Base-by-base conservation (phyloP, 345 rosid species). In the Acer yangbiense region DNA sequence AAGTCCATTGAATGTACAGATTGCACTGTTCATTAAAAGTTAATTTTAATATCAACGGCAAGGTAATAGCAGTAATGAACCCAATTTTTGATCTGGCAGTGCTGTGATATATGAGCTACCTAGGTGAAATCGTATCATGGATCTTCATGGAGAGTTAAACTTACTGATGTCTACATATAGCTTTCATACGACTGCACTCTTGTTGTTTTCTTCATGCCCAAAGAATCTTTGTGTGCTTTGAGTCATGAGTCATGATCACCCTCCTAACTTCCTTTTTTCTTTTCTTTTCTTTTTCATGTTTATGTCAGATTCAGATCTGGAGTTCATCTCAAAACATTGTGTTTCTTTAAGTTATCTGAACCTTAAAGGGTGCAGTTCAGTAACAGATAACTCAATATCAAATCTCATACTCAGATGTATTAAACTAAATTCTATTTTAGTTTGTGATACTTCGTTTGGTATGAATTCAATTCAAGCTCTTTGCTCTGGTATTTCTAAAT, bases 401-500 rank as follows among this genome's bases (percentile, higher is more conserved):
- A 66, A 78, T 74, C 73, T 89, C 69, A 82, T 94, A 70, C 50
- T 23, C 64, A 83, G 83, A 79, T 90, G 93, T 79, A 61, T 41
- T 65, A 83, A 80, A 8, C 85, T 94, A 50, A 83, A 74, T 77
- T 92, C 98, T 21, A 69, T 94, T 72, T 50, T 92, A 75, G 95
- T 88, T 76, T 89, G 95, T 74, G 80, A 88, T 83, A 94, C 98
- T 43, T 87, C 88, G 63, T 92, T 94, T 74, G 94, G 97, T 63
- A 77, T 62, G 75, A 64, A 79, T 72, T 94, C 98, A 4, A 21
- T 89, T 67, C 77, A 43, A 63, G 90, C 97, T 76, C 94, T 94
- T 20, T 90, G 91, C 77, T 54, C 79, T 77, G 55, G 75, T 25
- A 64, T 61, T 57, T 71, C 80, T 66, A 64, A 68, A 65, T 61